These are phyloP conservation scores for Epichloe hybrida DNA, from an alignment of 2,329 filamentous ascomycete species.

Conservation along the genomic window DNA sequence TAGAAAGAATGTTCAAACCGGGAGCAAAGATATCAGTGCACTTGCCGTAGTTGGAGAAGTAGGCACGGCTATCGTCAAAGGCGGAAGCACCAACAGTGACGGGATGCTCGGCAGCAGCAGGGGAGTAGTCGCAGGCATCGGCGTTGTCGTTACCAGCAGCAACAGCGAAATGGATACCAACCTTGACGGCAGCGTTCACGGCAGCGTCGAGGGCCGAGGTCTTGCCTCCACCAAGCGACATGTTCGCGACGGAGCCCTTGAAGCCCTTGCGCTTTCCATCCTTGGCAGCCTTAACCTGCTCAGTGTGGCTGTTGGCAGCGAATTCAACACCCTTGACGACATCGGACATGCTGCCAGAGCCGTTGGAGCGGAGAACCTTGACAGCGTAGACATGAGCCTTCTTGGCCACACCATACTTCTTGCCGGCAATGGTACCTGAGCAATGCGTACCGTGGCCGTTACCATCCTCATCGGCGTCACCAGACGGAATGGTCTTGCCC, in stretches of 20 bases:
- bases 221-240: conserved; percentile 97
- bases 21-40: conserved; percentile 99
- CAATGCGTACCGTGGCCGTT: conserved; percentile 99
- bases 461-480: conserved; percentile 80
- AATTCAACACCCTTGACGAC: conserved; percentile 97
- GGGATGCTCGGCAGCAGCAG: conserved; percentile 79
- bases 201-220: conserved; percentile 80
- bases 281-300: conserved; percentile 68
- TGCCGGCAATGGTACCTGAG: conserved; percentile 93
- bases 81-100: conserved; percentile 94
- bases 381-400: conserved; percentile 94
- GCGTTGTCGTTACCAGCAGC: conserved; percentile 98
- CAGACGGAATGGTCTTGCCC: conserved; percentile 88
- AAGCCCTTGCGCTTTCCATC: conserved; percentile 85
- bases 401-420: conserved; percentile 99
- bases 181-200: conserved; percentile 84
- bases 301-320: conserved; percentile 67
- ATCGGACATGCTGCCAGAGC: conserved; percentile 95
- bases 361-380: conserved; percentile 96
- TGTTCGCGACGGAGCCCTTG: conserved; percentile 98
- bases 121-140: conserved; percentile 98
- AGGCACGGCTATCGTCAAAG: conserved; percentile 87
- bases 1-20: conserved; percentile 91
- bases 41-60: conserved; percentile 99
- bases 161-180: conserved; percentile 93